phyloP scores from a whole-genome alignment of 768 basidiomycete genomes.

The Sarcodon aspratus region DNA sequence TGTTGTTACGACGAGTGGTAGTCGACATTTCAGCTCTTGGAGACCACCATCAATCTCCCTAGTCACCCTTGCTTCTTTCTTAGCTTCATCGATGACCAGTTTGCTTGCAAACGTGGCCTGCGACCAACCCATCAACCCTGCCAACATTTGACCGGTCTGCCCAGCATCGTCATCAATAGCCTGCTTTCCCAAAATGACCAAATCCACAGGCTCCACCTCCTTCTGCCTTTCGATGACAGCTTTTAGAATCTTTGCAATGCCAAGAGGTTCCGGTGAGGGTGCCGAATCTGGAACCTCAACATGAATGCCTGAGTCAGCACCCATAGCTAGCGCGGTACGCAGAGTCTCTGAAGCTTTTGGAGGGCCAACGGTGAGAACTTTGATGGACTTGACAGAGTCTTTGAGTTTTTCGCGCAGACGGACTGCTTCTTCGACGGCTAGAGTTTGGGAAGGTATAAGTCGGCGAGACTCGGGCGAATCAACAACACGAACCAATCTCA shows the following conservation, averaged over 20 bases:
- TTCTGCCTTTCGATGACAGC: conserved; percentile 59
- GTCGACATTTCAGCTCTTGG: conserved; percentile 65
- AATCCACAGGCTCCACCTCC: conserved; percentile 48
- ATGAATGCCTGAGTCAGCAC: conserved; percentile 88
- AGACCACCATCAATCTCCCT: conserved; percentile 93
- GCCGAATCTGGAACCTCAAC: conserved; percentile 70
- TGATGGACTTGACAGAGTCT: conserved; percentile 72
- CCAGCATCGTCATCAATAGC: conserved; percentile 96
- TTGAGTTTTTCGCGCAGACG: conserved; percentile 83
- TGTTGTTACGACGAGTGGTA: conserved; percentile 86
- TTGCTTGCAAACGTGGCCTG: conserved; percentile 96
- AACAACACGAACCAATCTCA: conserved; percentile 72
- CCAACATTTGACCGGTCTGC: conserved; percentile 96
- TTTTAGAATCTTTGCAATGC: conserved; percentile 77
- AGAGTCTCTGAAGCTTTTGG: conserved; percentile 83
- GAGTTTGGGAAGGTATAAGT: background rate
- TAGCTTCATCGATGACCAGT: conserved; percentile 54
- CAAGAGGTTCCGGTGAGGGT: conserved; percentile 79
- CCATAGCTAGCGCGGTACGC: conserved; percentile 96
- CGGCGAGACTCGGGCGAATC: background rate
- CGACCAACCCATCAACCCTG: conserved; percentile 82
- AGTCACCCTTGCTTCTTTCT: conserved; percentile 58
- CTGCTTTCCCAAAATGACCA: conserved; percentile 96
- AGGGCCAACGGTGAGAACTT: conserved; percentile 89
- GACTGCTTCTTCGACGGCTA: conserved; percentile 96